Evolutionary conservation across 306 rosid genomes (phyloP), one percentile per base, ranked within the genome.

Genomic region (Begonia peltatifolia): DNA sequence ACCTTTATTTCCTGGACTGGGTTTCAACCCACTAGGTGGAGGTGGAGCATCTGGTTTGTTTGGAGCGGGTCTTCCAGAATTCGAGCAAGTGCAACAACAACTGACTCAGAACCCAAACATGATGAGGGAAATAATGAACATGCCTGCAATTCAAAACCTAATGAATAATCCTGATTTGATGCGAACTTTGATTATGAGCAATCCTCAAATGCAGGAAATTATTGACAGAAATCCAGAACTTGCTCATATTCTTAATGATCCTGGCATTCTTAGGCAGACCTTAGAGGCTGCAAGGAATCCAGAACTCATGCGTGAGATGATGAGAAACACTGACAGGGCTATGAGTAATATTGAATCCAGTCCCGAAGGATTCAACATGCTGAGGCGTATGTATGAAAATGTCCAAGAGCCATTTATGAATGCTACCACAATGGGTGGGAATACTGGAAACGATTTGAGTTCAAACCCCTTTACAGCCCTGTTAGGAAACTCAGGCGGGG

Each of bases 241-340:
- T 36, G 84, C 84, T 11, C 93, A 87, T 53, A 70, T 83, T 57
- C 93, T 87, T 22, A 87, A 87, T 61, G 95, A 87, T 80, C 95
- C 95, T 35, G 69, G 76, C 61, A 83, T 81, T 20, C 85, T 87
- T 36, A 86, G 84, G 35, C 95, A 83, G 72, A 83, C 93, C 46
- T 83, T 87, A 38, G 95, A 87, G 69, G 93, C 89, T 51, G 80
- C 95, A 47, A 83, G 93, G 66, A 87, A 87, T 63, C 93, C 95
- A 15, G 95, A 87, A 75, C 79, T 83, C 63, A 83, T 87, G 95
- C 93, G 89, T 12, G 95, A 87, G 80, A 87, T 87, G 89, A 87
- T 87, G 95, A 72, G 95, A 53, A 87, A 83, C 71, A 87, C 86
- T 41, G 95, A 87, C 57, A 78, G 95, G 68, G 93, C 93, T 41